Evolutionary conservation across 2,329 filamentous ascomycete genomes (phyloP), one percentile per base, ranked within the genome.

Genomic region (Coniochaeta sp.): DNA sequence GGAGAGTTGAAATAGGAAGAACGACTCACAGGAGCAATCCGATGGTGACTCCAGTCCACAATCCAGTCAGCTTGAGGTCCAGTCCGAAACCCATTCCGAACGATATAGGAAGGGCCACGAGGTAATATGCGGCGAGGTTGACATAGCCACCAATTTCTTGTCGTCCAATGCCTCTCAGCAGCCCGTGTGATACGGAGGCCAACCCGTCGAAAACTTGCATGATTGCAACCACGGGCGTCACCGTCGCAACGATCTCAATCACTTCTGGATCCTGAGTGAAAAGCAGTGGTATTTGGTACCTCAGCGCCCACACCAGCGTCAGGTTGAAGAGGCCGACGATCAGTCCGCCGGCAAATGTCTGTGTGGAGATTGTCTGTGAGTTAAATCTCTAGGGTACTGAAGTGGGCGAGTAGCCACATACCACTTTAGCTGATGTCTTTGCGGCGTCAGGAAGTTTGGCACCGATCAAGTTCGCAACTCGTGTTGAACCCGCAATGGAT

Each of bases 201-300:
- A 90, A 67, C 0, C 86, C 81, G 68, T 91, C 89, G 64, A 90
- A 88, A 19, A 91, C 78, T 69, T 91, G 89, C 72, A 91, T 89
- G 0, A 86, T 83, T 0, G 88, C 88, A 62, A 85, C 88, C 9
- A 91, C 73, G 0, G 88, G 88, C 2, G 91, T 76, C 1, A 88
- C 79, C 1, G 74, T 68, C 0, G 85, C 75, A 8, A 85, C 83
- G 28, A 86, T 74, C 7, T 71, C 72, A 61, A 84, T 77, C 38
- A 87, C 83, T 50, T 81, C 79, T 7, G 74, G 68, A 62, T 87
- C 84, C 4, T 79, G 76, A 10, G 83, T 86, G 70, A 87, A 86
- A 2, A 91, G 78, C 56, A 77, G 75, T 0, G 88, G 87, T 58
- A 91, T 84, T 58, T 81, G 77, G 58, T 80, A 76, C 14, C 87